Conservation (phyloP, 306 rosid species). For the Corylus heterophylla region DNA sequence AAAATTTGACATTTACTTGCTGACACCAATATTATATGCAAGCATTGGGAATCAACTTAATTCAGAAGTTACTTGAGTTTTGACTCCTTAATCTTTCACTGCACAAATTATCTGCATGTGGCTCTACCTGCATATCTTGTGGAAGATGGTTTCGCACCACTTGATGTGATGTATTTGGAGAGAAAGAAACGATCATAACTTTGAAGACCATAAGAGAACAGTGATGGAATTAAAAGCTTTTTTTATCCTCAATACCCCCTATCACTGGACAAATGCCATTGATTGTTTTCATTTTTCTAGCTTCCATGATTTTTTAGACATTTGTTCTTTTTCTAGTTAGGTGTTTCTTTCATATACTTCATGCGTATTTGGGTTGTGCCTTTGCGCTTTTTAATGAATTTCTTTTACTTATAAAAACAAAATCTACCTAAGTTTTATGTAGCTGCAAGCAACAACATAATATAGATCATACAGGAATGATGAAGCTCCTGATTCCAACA, state of each 20-base stretch:
- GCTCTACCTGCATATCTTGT: not conserved
- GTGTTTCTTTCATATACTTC: too few relatives aligned
- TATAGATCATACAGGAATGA: not conserved
- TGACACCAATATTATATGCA: not conserved
- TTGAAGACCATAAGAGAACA: too few relatives aligned
- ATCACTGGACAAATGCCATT: too few relatives aligned
- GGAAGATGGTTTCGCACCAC: not conserved
- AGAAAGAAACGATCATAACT: too few relatives aligned
- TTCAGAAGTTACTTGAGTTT: not conserved
- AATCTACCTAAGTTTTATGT: not conserved
- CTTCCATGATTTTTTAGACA: too few relatives aligned
- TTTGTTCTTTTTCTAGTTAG: too few relatives aligned
- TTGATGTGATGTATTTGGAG: too few relatives aligned
- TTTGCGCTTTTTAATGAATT: too few relatives aligned
- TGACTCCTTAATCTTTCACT: not conserved
- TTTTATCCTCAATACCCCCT: too few relatives aligned
- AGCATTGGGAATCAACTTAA: not conserved
- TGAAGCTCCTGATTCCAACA: not conserved
- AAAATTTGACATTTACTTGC: not conserved
- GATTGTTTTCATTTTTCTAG: too few relatives aligned
- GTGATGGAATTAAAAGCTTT: too few relatives aligned
- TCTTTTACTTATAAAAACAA: not conserved
- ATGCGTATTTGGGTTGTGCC: too few relatives aligned
- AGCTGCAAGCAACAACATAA: constrained; percentile 1
- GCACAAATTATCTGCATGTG: not conserved